A percentile compares a stretch with the other conserved stretches of the same genome.
Evolutionary conservation across 345 rosid genomes (phyloP).

Genomic region (Gossypium australe): DNA sequence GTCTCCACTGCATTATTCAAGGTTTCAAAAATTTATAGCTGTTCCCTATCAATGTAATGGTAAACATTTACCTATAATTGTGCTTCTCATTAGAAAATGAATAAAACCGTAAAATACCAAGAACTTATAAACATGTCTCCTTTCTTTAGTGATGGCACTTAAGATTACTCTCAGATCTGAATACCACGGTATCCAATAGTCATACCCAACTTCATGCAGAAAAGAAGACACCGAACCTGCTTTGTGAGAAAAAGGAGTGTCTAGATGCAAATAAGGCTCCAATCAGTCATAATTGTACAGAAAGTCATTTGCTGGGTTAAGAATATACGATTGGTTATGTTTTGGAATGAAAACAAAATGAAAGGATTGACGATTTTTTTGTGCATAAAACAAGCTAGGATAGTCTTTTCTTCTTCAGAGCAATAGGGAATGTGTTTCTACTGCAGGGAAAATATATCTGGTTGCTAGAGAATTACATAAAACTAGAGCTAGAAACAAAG

Average conservation of each 20-base stretch:
- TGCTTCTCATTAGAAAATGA: not conserved
- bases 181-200: not conserved
- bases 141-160: not conserved
- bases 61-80: not conserved
- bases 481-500: not conserved
- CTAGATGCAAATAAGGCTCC: conserved; percentile 3
- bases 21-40: not conserved
- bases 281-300: not conserved
- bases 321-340: not conserved
- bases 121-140: not conserved
- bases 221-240: not conserved
- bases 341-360: not conserved
- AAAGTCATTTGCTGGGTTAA: not conserved
- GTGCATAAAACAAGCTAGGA: not conserved
- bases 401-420: not conserved
- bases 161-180: not conserved
- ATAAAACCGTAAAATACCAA: too few species aligned
- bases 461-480: not conserved
- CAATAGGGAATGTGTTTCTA: not conserved
- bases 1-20: not conserved
- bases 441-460: not conserved
- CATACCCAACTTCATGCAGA: not conserved
- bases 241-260: not conserved
- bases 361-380: not conserved
- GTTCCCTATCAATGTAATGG: not conserved